Conservation (phyloP, 2,329 filamentous ascomycete genomes). For the Diaporthe velutina region DNA sequence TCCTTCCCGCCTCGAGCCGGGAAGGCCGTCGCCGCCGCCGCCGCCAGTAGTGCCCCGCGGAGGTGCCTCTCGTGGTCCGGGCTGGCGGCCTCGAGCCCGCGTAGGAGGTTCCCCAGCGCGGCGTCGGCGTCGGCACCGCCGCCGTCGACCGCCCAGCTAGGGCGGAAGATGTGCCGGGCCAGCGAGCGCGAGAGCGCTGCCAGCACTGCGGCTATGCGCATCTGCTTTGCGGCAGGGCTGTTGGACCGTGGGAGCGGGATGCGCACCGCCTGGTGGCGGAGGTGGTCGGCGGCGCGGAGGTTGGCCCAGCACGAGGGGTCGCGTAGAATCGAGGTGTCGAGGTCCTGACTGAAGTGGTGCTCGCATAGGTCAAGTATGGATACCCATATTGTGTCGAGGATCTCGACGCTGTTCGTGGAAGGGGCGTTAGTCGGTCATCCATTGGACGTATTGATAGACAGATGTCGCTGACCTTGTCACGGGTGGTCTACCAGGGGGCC, state of each 20-base stretch:
- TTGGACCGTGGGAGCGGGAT: constrained; percentile 52
- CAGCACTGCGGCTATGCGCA: constrained; percentile 52
- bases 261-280: constrained; percentile 48
- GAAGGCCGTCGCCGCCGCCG: background rate
- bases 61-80: constrained; percentile 48
- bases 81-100: constrained; percentile 47
- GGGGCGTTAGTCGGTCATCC: background rate
- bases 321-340: constrained; percentile 47
- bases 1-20: background rate
- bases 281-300: constrained; percentile 48
- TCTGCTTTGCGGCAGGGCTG: constrained; percentile 50
- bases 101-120: constrained; percentile 48
- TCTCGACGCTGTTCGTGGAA: constrained; percentile 43
- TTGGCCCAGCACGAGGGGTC: constrained; percentile 52
- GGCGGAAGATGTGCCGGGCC: constrained; percentile 51
- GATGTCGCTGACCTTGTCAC: background rate
- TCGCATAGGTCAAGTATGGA: constrained; percentile 49
- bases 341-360: constrained; percentile 48
- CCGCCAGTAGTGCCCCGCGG: constrained; percentile 48
- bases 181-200: constrained; percentile 50
- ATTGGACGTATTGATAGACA: background rate
- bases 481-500: too few species aligned
- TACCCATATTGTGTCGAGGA: constrained; percentile 52
- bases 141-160: constrained; percentile 49
- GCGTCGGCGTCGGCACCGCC: constrained; percentile 41